Evolutionary conservation across 1,284 basidiomycete genomes (phyloP).

Genomic region (Anthracocystis panici-leucophaei): DNA sequence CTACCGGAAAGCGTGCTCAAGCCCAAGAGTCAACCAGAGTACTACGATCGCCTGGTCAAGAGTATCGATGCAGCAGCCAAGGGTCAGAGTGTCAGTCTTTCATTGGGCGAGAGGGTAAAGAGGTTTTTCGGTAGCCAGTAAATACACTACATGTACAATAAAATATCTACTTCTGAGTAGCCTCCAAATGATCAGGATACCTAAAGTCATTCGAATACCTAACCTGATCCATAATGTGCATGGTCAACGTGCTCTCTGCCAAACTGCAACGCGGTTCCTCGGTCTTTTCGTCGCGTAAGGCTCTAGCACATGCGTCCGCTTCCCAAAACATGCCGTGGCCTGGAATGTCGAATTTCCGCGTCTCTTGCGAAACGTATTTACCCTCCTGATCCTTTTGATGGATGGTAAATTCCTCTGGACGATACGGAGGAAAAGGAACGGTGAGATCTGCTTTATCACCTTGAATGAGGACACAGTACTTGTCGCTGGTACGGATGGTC

Average conservation of each 20-base stretch:
- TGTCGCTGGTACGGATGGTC: slow-evolving; percentile 16
- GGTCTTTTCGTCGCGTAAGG: slow-evolving; percentile 80
- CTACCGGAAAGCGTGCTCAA: slow-evolving; percentile 51
- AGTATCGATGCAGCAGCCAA: slow-evolving; percentile 46
- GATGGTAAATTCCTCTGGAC: slow-evolving; percentile 59
- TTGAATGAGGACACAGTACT: slow-evolving; percentile 46
- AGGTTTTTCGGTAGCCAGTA: slow-evolving; percentile 56
- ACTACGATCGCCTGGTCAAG: slow-evolving; percentile 57
- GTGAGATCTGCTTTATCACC: slow-evolving; percentile 72
- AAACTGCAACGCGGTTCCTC: slow-evolving; percentile 81
- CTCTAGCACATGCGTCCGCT: slow-evolving; percentile 85
- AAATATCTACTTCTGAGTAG: background rate
- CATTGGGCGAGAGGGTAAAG: slow-evolving; percentile 41
- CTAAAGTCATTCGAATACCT: slow-evolving; percentile 27
- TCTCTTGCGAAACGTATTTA: slow-evolving; percentile 35
- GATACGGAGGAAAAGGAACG: slow-evolving; percentile 76
- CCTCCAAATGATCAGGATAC: slow-evolving; percentile 48
- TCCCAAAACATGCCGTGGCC: slow-evolving; percentile 71
- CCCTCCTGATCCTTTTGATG: slow-evolving; percentile 53
- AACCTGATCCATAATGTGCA: slow-evolving; percentile 60
- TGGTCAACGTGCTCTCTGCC: slow-evolving; percentile 39
- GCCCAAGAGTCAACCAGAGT: slow-evolving; percentile 56
- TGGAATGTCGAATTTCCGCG: slow-evolving; percentile 74
- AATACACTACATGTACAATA: too few relatives aligned
- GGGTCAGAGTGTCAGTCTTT: slow-evolving; percentile 46